Conservation (phyloP, 139 green algal genomes). For the Ettlia oleoabundans region DNA sequence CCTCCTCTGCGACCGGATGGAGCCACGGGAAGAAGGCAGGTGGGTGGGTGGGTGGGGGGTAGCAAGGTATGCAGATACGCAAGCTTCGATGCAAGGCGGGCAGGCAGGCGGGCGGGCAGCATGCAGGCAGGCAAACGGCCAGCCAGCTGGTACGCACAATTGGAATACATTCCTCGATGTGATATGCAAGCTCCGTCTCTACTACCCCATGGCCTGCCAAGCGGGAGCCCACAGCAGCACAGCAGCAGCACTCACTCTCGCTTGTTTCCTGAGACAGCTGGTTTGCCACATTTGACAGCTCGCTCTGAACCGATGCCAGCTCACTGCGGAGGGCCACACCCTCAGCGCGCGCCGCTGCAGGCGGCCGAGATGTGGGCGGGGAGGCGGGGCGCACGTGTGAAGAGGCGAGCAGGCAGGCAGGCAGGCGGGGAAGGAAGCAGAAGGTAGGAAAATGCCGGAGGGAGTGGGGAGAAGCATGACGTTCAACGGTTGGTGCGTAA, state of each 20-base stretch:
- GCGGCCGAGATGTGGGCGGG: too few relatives aligned
- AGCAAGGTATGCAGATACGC: not conserved
- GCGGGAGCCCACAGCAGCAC: too few relatives aligned
- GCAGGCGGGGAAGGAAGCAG: not conserved
- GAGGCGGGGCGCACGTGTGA: too few relatives aligned
- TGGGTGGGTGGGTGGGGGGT: not conserved
- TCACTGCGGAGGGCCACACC: constrained; percentile 45
- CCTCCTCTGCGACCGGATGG: constrained; percentile 9
- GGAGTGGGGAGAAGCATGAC: too few relatives aligned
- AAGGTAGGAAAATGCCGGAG: not conserved
- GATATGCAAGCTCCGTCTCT: too few relatives aligned
- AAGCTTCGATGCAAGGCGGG: not conserved
- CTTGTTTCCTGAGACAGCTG: constrained; percentile 33
- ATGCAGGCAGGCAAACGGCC: too few relatives aligned
- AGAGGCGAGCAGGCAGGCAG: not conserved
- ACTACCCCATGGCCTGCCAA: too few relatives aligned
- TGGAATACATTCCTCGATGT: too few relatives aligned
- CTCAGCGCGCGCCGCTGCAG: constrained; percentile 39
- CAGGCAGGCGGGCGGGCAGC: not conserved
- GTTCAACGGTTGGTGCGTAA: too few relatives aligned
- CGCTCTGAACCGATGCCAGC: constrained; percentile 39
- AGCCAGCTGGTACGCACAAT: too few relatives aligned
- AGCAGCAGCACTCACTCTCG: constrained; percentile 29
- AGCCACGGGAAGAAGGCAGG: not conserved
- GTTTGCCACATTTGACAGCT: constrained; percentile 38